Evolutionary conservation across 768 basidiomycete genomes (phyloP).

Genomic region (Lentinula edodes): DNA sequence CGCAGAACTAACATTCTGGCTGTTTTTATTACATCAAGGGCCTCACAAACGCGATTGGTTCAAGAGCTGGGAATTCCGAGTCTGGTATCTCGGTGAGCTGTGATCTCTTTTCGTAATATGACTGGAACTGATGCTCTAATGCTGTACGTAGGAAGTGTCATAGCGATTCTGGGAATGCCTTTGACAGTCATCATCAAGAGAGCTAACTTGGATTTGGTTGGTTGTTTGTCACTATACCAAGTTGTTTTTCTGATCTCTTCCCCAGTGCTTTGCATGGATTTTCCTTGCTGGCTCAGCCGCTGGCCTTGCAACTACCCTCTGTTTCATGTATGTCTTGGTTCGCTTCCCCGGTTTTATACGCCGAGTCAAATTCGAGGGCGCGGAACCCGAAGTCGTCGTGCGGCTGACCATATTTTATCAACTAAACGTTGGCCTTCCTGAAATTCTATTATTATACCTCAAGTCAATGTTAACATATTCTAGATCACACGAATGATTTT

Average conservation of each 20-base stretch:
- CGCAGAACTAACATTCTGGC: slow-evolving; percentile 74
- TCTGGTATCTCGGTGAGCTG: slow-evolving; percentile 60
- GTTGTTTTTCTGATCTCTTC: slow-evolving; percentile 8
- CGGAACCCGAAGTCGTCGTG: slow-evolving; percentile 68
- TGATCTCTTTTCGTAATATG: slow-evolving; percentile 11
- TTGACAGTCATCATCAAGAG: slow-evolving; percentile 58
- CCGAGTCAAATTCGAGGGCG: slow-evolving; percentile 68
- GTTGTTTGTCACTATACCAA: slow-evolving; percentile 9
- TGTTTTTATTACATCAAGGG: slow-evolving; percentile 77
- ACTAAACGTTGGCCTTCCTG: slow-evolving; percentile 49
- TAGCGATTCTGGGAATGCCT: slow-evolving; percentile 69
- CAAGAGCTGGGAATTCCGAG: slow-evolving; percentile 68
- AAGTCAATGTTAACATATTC: neutral
- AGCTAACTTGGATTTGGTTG: slow-evolving; percentile 51
- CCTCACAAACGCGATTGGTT: slow-evolving; percentile 73
- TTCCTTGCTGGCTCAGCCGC: slow-evolving; percentile 66
- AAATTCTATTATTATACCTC: neutral
- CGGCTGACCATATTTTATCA: slow-evolving; percentile 72
- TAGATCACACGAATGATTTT: slow-evolving; percentile 71
- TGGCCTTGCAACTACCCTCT: slow-evolving; percentile 60
- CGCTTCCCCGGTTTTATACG: slow-evolving; percentile 68
- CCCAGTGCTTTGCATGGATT: slow-evolving; percentile 70
- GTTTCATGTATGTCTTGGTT: slow-evolving; percentile 66
- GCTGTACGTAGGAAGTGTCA: slow-evolving; percentile 46
- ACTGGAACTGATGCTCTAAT: slow-evolving; percentile 5